These are phyloP conservation scores for Zopfochytrium polystomum DNA, from an alignment of 371 early-diverging fungal genomes.

Conservation along the genomic window DNA sequence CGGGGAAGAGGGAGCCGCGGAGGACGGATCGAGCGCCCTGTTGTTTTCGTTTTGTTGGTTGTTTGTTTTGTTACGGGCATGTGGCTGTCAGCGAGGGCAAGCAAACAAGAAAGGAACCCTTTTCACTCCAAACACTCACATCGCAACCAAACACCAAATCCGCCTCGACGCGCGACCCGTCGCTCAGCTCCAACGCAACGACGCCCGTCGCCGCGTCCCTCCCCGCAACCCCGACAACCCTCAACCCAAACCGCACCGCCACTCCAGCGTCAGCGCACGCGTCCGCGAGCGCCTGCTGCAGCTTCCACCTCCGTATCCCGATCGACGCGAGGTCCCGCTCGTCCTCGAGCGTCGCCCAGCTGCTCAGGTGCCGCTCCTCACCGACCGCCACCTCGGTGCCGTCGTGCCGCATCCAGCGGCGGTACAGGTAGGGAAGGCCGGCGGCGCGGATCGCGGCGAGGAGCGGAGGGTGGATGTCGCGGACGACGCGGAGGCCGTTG, in stretches of 20 bases:
- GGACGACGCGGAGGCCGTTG: slow-evolving; percentile 34
- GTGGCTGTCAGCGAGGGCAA: too few species aligned
- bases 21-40: slow-evolving; percentile 33
- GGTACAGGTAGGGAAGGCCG: slow-evolving; percentile 23
- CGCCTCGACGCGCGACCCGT: slow-evolving; percentile 6
- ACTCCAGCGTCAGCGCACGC: slow-evolving; percentile 20
- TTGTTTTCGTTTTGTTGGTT: too few species aligned
- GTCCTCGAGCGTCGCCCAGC: neutral
- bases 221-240: slow-evolving; percentile 13
- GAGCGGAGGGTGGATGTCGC: slow-evolving; percentile 27
- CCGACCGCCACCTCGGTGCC: slow-evolving; percentile 38
- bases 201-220: slow-evolving; percentile 7
- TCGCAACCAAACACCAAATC: slow-evolving; percentile 37
- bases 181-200: slow-evolving; percentile 10
- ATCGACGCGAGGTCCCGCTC: slow-evolving; percentile 28
- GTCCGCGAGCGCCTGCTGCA: slow-evolving; percentile 22
- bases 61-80: too few species aligned
- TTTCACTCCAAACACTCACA: too few species aligned
- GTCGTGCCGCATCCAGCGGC: slow-evolving; percentile 39
- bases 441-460: slow-evolving; percentile 16
- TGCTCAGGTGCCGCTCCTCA: slow-evolving; percentile 20
- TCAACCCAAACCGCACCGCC: slow-evolving; percentile 17
- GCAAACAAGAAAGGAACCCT: too few species aligned
- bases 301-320: slow-evolving; percentile 35
- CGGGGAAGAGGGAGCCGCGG: slow-evolving; percentile 26